Base-by-base conservation (phyloP, 495 filamentous ascomycete genomes). In the Penicillium fimorum region DNA sequence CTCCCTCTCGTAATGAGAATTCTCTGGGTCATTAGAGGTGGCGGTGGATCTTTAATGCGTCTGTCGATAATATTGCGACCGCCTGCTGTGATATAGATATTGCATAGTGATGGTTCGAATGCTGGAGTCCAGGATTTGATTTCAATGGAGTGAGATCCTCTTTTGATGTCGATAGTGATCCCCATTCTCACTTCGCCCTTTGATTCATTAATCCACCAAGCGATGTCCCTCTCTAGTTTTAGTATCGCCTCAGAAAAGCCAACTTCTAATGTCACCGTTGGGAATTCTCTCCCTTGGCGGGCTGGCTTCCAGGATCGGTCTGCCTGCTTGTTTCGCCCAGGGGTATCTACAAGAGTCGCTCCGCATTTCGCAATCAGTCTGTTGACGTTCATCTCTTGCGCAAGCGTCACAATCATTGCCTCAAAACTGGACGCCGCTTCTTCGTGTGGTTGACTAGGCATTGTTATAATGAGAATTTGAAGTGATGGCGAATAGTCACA, bases 131-230 rank as follows among this genome's bases (percentile, higher is more conserved):
- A 42, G 40, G 40, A 22, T 42, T 42, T 20, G 40, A 42, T 42
- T 42, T 42, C 40, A 42, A 42, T 42, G 10, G 8, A 42, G 8
- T 6, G 4, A 4, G 40, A 42, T 43, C 13, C 3, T 53, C 40
- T 22, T 20, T 54, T 54, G n/a, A 54, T 54, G 15, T 54, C 40
- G 41, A 54, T 9, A 5, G 29, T 54, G 20, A 54, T 37, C 15
- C 51, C 51, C 51, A 54, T 54, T 46, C 29, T 45, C 29, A 54
- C 51, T 24, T 45, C 51, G 13, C 52, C 44, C 1, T 48, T 29
- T 9, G 44, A 49, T 37, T 6, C 53, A 18, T 55, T 55, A 32
- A 55, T 55, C 53, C 44, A 55, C 45, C 45, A 48, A 48, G 53
- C 32, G 13, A 48, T 42, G 3, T 55, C 45, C 22, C 27, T 47